Percentiles rank a stretch among this genome's conserved stretches.
Conservation (phyloP, 1,139 yeast genomes). For the Candida pseudoviswanathii region DNA sequence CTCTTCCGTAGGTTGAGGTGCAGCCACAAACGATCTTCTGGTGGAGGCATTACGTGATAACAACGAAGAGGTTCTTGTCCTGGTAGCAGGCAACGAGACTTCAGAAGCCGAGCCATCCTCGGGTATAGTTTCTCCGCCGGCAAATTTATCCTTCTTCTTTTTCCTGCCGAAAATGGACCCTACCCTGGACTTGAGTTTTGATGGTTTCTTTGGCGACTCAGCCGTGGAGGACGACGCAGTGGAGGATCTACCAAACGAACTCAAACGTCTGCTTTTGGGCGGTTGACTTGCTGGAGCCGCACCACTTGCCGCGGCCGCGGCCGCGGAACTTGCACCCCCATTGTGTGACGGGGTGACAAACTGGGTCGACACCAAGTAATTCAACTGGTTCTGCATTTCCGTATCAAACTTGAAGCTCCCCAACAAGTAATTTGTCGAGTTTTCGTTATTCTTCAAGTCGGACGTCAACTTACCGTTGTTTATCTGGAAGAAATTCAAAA, state of each 20-base stretch:
- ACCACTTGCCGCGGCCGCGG: no score
- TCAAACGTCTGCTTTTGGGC: conserved; percentile 7
- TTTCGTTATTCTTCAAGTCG: conserved; percentile 59
- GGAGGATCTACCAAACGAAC: conserved; percentile 11
- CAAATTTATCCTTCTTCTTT: conserved; percentile 42
- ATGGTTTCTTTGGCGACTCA: conserved; percentile 24
- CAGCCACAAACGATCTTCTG: conserved; percentile 11
- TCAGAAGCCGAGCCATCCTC: conserved; percentile 37
- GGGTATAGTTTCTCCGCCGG: conserved; percentile 27
- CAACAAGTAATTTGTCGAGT: conserved; percentile 65
- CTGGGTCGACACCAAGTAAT: conserved; percentile 31
- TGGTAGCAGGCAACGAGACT: conserved; percentile 20
- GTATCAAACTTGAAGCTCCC: conserved; percentile 39
- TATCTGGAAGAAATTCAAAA: conserved; percentile 70
- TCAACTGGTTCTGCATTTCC: conserved; percentile 44
- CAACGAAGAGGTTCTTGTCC: conserved; percentile 14
- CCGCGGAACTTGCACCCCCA: neutral
- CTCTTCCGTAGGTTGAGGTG: conserved; percentile 3
- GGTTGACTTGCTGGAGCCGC: neutral
- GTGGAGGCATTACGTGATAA: conserved; percentile 13
- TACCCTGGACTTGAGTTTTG: conserved; percentile 69
- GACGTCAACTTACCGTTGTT: conserved; percentile 49
- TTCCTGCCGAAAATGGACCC: conserved; percentile 83
- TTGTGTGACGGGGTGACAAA: conserved; percentile 20
- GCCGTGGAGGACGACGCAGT: neutral